These are phyloP conservation scores for Stereum hirsutum DNA, from an alignment of 1,284 basidiomycete genomes.

Conservation along the genomic window DNA sequence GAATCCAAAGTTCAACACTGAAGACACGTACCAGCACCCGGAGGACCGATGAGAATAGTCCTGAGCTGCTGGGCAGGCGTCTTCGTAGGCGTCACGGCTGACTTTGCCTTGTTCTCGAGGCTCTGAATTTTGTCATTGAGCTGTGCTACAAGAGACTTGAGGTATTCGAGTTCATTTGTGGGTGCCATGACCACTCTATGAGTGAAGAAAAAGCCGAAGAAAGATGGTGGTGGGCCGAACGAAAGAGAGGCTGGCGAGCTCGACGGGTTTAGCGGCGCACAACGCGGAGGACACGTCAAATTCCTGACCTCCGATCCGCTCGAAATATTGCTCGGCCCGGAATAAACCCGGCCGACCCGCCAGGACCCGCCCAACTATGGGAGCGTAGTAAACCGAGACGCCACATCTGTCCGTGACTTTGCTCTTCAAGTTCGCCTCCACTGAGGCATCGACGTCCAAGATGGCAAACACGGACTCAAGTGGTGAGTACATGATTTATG, in stretches of 20 bases:
- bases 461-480: too few species aligned
- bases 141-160: constrained; percentile 81
- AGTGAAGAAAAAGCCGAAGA: constrained; percentile 5
- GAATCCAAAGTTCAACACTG: neutral
- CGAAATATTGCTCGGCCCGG: too few species aligned
- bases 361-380: too few species aligned
- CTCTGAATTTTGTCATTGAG: constrained; percentile 71
- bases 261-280: neutral
- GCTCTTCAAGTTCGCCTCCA: too few species aligned
- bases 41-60: constrained; percentile 92
- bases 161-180: constrained; percentile 75
- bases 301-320: too few species aligned
- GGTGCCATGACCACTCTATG: constrained; percentile 53
- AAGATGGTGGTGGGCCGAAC: constrained; percentile 1
- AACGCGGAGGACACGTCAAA: neutral
- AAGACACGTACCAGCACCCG: constrained; percentile 76
- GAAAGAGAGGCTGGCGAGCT: constrained; percentile 1
- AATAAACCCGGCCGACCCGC: too few species aligned
- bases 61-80: constrained; percentile 77
- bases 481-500: too few species aligned
- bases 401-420: too few species aligned
- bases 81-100: constrained; percentile 29
- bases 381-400: too few species aligned
- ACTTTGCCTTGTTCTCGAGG: constrained; percentile 60
- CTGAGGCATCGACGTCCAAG: too few species aligned